These are phyloP conservation scores for Komagataella pseudopastoris DNA, from an alignment of 805 yeast genomes.

Conservation along the genomic window DNA sequence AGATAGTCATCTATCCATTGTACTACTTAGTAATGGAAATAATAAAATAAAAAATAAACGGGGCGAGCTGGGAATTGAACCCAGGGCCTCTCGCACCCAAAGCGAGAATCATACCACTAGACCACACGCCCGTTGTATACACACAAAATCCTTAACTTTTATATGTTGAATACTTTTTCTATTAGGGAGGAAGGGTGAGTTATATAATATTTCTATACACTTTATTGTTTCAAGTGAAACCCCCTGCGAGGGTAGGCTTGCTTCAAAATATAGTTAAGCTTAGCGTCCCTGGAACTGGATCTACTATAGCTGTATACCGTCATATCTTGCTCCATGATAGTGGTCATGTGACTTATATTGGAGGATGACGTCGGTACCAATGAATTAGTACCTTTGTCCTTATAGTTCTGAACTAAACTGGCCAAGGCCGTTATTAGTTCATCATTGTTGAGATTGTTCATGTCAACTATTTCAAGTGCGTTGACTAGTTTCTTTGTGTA, in stretches of 20 bases:
- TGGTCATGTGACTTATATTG: not conserved
- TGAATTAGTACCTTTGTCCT: not conserved
- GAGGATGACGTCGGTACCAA: not conserved
- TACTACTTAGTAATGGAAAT: not conserved
- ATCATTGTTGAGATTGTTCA: not conserved
- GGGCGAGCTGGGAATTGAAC: constrained; percentile 30
- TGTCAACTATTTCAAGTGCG: not conserved
- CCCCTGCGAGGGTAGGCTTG: not conserved
- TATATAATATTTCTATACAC: not conserved
- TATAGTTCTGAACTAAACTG: not conserved
- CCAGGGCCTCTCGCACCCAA: constrained; percentile 44
- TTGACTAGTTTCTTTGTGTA: not conserved
- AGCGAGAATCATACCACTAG: constrained; percentile 46
- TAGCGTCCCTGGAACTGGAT: not conserved
- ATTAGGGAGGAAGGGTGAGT: not conserved
- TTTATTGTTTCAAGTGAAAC: not conserved
- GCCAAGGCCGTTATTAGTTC: not conserved
- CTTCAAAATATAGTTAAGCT: not conserved
- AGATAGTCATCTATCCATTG: too few species aligned
- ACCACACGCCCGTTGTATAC: constrained; percentile 16
- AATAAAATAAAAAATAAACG: not conserved
- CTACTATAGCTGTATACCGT: not conserved
- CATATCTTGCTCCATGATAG: not conserved
- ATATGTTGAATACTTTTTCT: too few species aligned
- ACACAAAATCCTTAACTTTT: not conserved